Percentiles rank a stretch among this genome's conserved stretches.
These are phyloP conservation scores for Trametes meyenii DNA, from an alignment of 768 basidiomycete species.

Conservation along the genomic window DNA sequence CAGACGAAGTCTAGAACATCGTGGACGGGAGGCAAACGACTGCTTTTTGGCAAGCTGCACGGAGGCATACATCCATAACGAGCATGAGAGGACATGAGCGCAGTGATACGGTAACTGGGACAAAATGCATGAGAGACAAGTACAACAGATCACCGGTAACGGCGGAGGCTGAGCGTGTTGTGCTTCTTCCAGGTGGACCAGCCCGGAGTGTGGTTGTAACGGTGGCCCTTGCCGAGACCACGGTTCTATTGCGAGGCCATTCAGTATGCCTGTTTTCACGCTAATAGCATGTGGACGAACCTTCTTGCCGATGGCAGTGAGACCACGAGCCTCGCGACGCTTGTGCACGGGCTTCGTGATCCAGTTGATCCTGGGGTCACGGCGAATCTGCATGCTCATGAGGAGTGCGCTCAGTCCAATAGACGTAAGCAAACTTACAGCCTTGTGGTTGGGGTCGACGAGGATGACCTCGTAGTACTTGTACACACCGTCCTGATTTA, in stretches of 20 bases:
- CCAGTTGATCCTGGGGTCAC: slow-evolving; percentile 99
- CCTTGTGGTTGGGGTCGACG: slow-evolving; percentile 94
- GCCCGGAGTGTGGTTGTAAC: slow-evolving; percentile 90
- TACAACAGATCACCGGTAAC: slow-evolving; percentile 65
- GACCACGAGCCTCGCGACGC: slow-evolving; percentile 95
- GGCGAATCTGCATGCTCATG: slow-evolving; percentile 69
- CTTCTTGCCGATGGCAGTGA: slow-evolving; percentile 95
- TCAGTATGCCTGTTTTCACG: slow-evolving; percentile 10
- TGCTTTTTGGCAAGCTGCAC: slow-evolving; percentile 28
- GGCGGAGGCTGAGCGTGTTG: slow-evolving; percentile 94
- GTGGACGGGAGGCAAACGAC: slow-evolving; percentile 11
- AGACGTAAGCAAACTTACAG: slow-evolving; percentile 53
- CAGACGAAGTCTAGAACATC: background rate
- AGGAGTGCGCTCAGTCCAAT: background rate
- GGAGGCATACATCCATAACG: slow-evolving; percentile 36
- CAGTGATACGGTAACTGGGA: slow-evolving; percentile 24
- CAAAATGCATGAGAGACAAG: slow-evolving; percentile 35
- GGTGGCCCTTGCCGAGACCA: slow-evolving; percentile 94
- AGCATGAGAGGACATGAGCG: slow-evolving; percentile 33
- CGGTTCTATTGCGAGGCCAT: slow-evolving; percentile 67
- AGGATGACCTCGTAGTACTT: slow-evolving; percentile 99
- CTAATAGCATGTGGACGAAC: slow-evolving; percentile 42
- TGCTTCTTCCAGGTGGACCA: slow-evolving; percentile 95
- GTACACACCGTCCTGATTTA: slow-evolving; percentile 99
- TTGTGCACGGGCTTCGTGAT: slow-evolving; percentile 98